Percentiles rank a stretch among this genome's conserved stretches.
Conservation (phyloP, 2,329 filamentous ascomycete genomes). For the Fusarium nematophilum region DNA sequence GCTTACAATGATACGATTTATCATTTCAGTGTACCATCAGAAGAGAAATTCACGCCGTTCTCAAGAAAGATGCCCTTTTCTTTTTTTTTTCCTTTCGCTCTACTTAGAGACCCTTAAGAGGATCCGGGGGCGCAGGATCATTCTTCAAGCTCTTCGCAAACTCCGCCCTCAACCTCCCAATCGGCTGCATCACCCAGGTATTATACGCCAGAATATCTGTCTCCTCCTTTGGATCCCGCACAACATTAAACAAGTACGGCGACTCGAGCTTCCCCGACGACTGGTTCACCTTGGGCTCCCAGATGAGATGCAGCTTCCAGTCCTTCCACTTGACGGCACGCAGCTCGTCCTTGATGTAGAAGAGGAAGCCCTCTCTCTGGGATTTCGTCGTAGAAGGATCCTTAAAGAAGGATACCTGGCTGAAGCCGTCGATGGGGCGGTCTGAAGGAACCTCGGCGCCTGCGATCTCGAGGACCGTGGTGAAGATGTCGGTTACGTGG, state of each 20-base stretch:
- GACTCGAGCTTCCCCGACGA: conserved; percentile 46
- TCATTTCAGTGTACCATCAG: too few species aligned
- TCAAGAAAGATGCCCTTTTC: too few species aligned
- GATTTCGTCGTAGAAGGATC: conserved; percentile 34
- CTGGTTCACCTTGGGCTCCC: conserved; percentile 51
- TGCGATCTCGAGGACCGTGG: conserved; percentile 45
- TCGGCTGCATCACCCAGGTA: conserved; percentile 49
- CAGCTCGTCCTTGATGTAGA: conserved; percentile 51
- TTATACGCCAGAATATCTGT: conserved; percentile 46
- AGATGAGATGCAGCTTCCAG: conserved; percentile 50
- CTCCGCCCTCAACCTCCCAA: conserved; percentile 40
- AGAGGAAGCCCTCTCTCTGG: conserved; percentile 42
- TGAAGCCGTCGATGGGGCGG: conserved; percentile 47
- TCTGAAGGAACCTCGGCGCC: conserved; percentile 35
- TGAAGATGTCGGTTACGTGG: conserved; percentile 49
- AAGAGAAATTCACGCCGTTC: too few species aligned
- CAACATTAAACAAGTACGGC: conserved; percentile 48
- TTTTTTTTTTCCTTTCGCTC: too few species aligned
- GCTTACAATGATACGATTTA: too few species aligned
- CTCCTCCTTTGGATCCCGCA: conserved; percentile 50
- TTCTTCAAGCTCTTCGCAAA: conserved; percentile 45
- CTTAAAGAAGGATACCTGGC: conserved; percentile 44
- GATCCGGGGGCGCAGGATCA: conserved; percentile 48
- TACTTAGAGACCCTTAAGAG: conserved; percentile 39
- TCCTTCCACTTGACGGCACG: conserved; percentile 50